A percentile compares a stretch with the other conserved stretches of the same genome.
phyloP scores from a whole-genome alignment of 352 stramenopile species.

The Saprolegnia diclina region DNA sequence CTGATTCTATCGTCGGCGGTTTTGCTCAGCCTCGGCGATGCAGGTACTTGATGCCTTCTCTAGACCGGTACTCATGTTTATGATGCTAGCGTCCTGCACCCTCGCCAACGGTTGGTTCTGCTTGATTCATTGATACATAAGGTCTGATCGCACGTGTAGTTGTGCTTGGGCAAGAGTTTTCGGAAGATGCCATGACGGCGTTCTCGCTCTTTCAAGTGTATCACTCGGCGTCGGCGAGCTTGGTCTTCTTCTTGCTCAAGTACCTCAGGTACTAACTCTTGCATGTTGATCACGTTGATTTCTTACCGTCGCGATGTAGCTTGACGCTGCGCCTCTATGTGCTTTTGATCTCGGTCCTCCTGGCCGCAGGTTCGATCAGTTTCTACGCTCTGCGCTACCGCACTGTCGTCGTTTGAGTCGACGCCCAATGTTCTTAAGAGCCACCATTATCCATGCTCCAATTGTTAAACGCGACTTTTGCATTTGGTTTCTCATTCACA shows the following conservation, averaged over 20 bases:
- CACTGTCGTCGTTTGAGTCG: background rate
- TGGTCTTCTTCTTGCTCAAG: conserved; percentile 18
- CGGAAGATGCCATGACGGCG: conserved; percentile 9
- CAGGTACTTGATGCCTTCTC: background rate
- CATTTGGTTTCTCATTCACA: no score
- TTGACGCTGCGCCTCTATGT: background rate
- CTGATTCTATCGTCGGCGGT: conserved; percentile 15
- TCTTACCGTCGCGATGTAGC: background rate
- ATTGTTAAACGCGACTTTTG: no score
- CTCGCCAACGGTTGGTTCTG: background rate
- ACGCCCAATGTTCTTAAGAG: no score
- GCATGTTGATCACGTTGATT: background rate
- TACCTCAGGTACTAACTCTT: conserved; percentile 6
- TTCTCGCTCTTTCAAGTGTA: conserved; percentile 24
- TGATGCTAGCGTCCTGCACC: background rate
- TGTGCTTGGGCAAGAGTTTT: conserved; percentile 25
- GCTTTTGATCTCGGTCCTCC: background rate
- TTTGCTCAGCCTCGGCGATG: conserved; percentile 24
- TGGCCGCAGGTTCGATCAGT: background rate
- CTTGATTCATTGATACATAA: background rate
- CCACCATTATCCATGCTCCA: no score
- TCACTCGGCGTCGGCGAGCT: conserved; percentile 12
- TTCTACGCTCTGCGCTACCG: conserved; percentile 2
- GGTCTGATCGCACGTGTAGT: background rate
- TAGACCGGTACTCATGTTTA: background rate